A percentile compares a stretch with the other conserved stretches of the same genome.
Evolutionary conservation across 345 rosid species (phyloP).

Genomic region (Adansonia digitata): DNA sequence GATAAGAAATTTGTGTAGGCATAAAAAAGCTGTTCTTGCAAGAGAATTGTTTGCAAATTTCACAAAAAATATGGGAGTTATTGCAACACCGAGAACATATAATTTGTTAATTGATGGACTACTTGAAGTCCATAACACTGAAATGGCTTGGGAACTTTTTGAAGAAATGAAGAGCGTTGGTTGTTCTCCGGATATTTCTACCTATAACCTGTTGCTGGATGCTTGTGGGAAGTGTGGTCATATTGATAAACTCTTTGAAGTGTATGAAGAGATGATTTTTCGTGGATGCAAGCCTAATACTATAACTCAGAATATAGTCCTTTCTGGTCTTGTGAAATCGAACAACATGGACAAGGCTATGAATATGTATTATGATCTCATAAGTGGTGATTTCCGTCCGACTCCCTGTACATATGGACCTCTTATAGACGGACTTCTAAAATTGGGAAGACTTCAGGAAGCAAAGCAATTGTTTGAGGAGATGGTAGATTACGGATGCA

Average conservation of each 20-base stretch:
- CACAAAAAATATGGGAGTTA: constrained; percentile 51
- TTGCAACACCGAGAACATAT: constrained; percentile 40
- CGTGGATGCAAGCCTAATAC: constrained; percentile 57
- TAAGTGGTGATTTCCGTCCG: constrained; percentile 68
- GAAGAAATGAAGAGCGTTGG: constrained; percentile 54
- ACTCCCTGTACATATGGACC: constrained; percentile 86
- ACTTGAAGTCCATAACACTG: constrained; percentile 40
- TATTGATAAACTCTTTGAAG: constrained; percentile 42
- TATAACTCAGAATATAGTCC: constrained; percentile 73
- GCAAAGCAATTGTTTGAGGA: constrained; percentile 70
- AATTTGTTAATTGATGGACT: constrained; percentile 65
- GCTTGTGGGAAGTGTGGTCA: constrained; percentile 62
- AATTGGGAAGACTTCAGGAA: constrained; percentile 58
- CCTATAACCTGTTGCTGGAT: constrained; percentile 71
- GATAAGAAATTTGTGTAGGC: constrained; percentile 57
- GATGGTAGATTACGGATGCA: constrained; percentile 73
- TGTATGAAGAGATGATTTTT: constrained; percentile 58
- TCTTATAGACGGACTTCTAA: constrained; percentile 68
- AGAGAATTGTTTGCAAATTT: constrained; percentile 47
- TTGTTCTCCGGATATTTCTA: constrained; percentile 55
- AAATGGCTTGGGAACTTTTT: constrained; percentile 47
- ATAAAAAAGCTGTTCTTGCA: constrained; percentile 47
- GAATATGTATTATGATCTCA: constrained; percentile 63
- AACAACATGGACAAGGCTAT: constrained; percentile 57
- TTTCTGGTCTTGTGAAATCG: constrained; percentile 61